Evolutionary conservation across 2,329 filamentous ascomycete species (phyloP), one percentile per base, ranked within the genome.

Genomic region (Exserohilum turcica): DNA sequence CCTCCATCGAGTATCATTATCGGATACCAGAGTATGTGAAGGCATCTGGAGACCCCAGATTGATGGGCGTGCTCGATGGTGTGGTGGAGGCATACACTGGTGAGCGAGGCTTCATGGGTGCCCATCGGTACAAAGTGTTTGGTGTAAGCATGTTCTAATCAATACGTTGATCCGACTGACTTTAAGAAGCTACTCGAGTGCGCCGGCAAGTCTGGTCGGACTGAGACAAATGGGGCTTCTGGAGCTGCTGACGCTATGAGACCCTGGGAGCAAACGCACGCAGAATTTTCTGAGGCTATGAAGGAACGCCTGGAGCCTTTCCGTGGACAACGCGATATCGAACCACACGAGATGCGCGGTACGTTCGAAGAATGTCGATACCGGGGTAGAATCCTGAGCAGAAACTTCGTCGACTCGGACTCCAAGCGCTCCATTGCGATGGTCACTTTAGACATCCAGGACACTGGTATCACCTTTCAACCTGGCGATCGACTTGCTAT

Each of bases 71-170:
- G 0, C 55, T 83, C 1, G 81, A 83, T 51, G 81, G 81, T 0
- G 82, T 83, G 2, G 76, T 84, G 1, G 82, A 84, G 60, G 80
- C 81, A 0, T 84, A 83, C 56, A 79, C 80, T 0, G 82, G 81
- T 0, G 81, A 83, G 57, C 74, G 81, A 16, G 81, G 82, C 0
- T 84, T 83, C 61, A 82, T 84, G 81, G 81, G 82, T 5, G 79
- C 78, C 0, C 81, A 84, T 59, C 71, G 81, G n/a, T 83, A 83
- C 64, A 84, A 84, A 60, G 81, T 84, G 4, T 84, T 82, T 56
- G 82, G 81, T 1, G 79, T 83, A 52, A 52, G 52, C 52, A 21
- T 27, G 19, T 13, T 50, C 7, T 21, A 15, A n/a, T 6, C 18
- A 40, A 15, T 33, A 18, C 10, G 6, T 31, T n/a, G 15, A 21